Evolutionary conservation across 1,284 basidiomycete species (phyloP), one percentile per base, ranked within the genome.

Genomic region (Papiliotrema fonsecae): DNA sequence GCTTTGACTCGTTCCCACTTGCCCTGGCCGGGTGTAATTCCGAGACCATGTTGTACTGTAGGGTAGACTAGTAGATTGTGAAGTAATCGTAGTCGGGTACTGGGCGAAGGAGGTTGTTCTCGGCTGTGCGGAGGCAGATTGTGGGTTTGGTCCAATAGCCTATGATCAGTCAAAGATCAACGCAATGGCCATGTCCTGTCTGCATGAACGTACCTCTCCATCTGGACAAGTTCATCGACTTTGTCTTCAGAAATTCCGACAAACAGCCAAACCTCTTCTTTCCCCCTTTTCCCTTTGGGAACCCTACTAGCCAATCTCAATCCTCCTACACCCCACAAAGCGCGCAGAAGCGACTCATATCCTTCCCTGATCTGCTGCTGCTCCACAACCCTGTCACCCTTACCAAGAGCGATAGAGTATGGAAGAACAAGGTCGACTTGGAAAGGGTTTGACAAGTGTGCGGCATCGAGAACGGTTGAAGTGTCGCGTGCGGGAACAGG

Each of bases 1-100:
- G 82, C 82, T 61, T 88, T 83, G 19, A 94, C 81, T 43, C 86
- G 81, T 49, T 83, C 77, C 87, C 88, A 94, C 43, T 82, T 79
- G 21, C 79, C 73, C 21, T 81, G 76, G 16, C 79, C 81, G 1
- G 87, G 84, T 6, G 82, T 81, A 46, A 93, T 82, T 1, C 86
- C 88, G 1, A 92, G 79, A 2, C 88, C 88, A 13, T 86, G 84
- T 51, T 90, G 87, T 10, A 77, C 62, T 0, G 77, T 75, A 0
- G 81, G 81, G 2, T 85, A 82, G 1, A 87, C 85, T 48, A 97
- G 77, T 58, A 86, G 86, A 22, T 79, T 74, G 65, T 91, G 79
- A 0, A 93, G 77, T 21, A 92, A 80, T n/a, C 90, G 82, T 25
- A 94, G 36, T 76, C 68, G 50, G 65, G 78, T 45, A 10, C 79